Conservation (phyloP, 805 yeast species). For the Pichia insulana region DNA sequence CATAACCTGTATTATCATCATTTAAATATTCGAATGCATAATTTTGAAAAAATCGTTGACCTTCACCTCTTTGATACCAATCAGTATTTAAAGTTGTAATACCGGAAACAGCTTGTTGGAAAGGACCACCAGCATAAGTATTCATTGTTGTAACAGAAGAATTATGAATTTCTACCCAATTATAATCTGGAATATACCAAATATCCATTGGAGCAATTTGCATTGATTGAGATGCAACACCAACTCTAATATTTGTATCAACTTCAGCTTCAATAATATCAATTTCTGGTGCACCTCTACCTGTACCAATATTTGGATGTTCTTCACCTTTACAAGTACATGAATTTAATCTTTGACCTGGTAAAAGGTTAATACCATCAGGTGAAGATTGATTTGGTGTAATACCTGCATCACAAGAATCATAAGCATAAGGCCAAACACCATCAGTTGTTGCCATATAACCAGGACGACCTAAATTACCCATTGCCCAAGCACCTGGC, state of each 20-base stretch:
- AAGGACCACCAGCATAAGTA: constrained; percentile 85
- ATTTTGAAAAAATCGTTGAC: constrained; percentile 49
- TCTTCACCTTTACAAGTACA: constrained; percentile 80
- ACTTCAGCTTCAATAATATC: constrained; percentile 85
- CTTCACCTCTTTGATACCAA: constrained; percentile 69
- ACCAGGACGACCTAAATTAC: constrained; percentile 89
- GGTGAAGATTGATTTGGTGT: constrained; percentile 87
- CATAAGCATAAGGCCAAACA: constrained; percentile 90
- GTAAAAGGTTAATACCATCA: constrained; percentile 81
- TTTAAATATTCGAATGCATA: constrained; percentile 73
- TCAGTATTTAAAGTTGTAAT: constrained; percentile 66
- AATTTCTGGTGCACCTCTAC: constrained; percentile 95
- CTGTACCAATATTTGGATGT: constrained; percentile 81
- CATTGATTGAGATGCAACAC: constrained; percentile 83
- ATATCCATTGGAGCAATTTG: constrained; percentile 92
- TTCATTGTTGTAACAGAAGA: constrained; percentile 68
- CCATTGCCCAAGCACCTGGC: constrained; percentile 97
- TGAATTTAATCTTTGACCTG: constrained; percentile 69
- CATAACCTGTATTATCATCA: constrained; percentile 63
- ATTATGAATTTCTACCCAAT: constrained; percentile 67
- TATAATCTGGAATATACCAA: constrained; percentile 90
- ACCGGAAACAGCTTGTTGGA: constrained; percentile 87
- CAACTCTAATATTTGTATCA: constrained; percentile 40
- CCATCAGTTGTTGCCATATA: constrained; percentile 83
- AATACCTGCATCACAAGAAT: constrained; percentile 85